Conservation (phyloP, 2,329 filamentous ascomycete species). For the Seiridium cupressi region DNA sequence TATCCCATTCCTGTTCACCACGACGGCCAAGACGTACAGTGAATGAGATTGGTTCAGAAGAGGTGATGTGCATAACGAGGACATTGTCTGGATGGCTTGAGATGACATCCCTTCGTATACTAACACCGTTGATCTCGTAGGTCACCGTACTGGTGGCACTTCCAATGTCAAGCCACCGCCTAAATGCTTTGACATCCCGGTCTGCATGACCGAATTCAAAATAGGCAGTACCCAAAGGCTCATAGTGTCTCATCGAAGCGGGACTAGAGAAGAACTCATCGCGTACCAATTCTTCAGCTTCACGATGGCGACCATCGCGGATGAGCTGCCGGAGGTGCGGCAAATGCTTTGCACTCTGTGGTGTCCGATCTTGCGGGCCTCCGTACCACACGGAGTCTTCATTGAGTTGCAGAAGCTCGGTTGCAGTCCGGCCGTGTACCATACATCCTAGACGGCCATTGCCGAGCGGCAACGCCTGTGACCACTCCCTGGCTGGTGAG, state of each 20-base stretch:
- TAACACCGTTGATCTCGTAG: slow-evolving; percentile 13
- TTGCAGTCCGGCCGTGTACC: slow-evolving; percentile 41
- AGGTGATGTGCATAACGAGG: slow-evolving; percentile 15
- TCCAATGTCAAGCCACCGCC: slow-evolving; percentile 16
- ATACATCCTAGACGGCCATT: slow-evolving; percentile 44
- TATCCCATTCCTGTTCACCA: slow-evolving; percentile 40
- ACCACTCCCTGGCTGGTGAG: not conserved
- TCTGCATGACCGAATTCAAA: slow-evolving; percentile 21
- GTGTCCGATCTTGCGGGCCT: slow-evolving; percentile 39
- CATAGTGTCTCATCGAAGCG: slow-evolving; percentile 44
- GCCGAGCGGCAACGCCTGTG: slow-evolving; percentile 42
- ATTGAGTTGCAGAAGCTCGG: slow-evolving; percentile 43
- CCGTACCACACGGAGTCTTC: slow-evolving; percentile 48
- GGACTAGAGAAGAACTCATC: slow-evolving; percentile 43
- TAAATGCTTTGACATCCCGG: slow-evolving; percentile 23
- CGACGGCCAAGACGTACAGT: slow-evolving; percentile 32
- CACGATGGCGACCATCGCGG: slow-evolving; percentile 33
- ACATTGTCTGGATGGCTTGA: slow-evolving; percentile 22
- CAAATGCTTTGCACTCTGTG: slow-evolving; percentile 35
- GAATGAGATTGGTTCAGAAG: slow-evolving; percentile 16
- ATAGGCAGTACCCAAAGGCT: slow-evolving; percentile 29
- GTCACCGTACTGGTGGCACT: slow-evolving; percentile 10
- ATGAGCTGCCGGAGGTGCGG: slow-evolving; percentile 37
- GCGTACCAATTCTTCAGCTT: slow-evolving; percentile 38
- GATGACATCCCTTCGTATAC: slow-evolving; percentile 20